A percentile compares a stretch with the other conserved stretches of the same genome.
Conservation (phyloP, 768 basidiomycete genomes). For the Hygrocybe punicea region DNA sequence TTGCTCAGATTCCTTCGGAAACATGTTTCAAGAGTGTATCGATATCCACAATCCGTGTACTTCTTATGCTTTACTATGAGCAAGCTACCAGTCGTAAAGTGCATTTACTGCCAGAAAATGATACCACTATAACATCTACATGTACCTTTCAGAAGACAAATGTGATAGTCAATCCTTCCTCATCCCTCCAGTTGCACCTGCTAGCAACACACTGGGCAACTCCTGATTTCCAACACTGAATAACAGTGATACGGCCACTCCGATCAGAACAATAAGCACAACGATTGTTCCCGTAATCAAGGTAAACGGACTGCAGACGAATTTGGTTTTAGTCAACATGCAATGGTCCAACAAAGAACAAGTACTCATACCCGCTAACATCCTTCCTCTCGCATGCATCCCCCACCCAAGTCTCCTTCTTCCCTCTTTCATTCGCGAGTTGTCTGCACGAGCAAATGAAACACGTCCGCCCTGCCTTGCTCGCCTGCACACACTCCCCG, state of each 20-base stretch:
- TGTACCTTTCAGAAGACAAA: not conserved
- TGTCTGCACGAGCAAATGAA: conserved; percentile 52
- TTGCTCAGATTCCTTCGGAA: not conserved
- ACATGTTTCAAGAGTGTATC: too few species aligned
- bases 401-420: conserved; percentile 70
- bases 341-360: not conserved
- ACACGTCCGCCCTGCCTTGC: conserved; percentile 55
- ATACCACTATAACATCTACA: too few species aligned
- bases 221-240: conserved; percentile 57
- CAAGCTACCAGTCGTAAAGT: too few species aligned
- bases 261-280: conserved; percentile 58
- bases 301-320: conserved; percentile 58
- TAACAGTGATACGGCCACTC: conserved; percentile 65
- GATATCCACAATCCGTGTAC: too few species aligned
- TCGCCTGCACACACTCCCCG: conserved; percentile 61
- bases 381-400: conserved; percentile 74
- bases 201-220: conserved; percentile 72
- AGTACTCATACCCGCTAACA: conserved; percentile 64
- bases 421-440: conserved; percentile 49
- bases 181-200: conserved; percentile 46
- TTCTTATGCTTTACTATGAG: too few species aligned
- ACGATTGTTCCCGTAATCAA: conserved; percentile 68
- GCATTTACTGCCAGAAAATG: too few species aligned
- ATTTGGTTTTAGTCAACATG: not conserved
- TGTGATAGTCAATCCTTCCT: conserved; percentile 49